Evolutionary conservation across 176 grass and related monocot species (phyloP), one percentile per base, ranked within the genome.

Genomic region (Panicum miliaceum): DNA sequence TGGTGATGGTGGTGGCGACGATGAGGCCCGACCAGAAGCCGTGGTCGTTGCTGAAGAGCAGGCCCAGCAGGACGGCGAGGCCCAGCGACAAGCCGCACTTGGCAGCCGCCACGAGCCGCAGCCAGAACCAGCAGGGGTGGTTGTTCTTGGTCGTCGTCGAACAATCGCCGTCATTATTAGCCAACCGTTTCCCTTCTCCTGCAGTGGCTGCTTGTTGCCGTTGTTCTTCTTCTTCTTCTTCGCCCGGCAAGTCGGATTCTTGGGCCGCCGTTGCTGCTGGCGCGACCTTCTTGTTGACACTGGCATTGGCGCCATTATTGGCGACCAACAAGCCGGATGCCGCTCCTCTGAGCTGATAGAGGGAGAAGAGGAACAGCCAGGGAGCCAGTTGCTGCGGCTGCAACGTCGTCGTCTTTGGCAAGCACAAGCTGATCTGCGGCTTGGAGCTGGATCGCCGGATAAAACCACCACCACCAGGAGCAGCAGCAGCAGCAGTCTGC

Each of bases 1-100:
- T 41, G 10, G 83, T 56, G 72, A 94, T 90, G 46, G 94, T 97
- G 52, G 88, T 97, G 70, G 94, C 94, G 4, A 97, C 94, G 12
- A 89, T 91, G 29, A 97, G 88, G 0, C 92, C 92, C 0, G 94
- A 86, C 94, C 94, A 97, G 90, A 90, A 97, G 14, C 90, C 90
- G 41, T 94, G 89, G 52, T 92, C 84, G 68, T 72, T 84, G 90
- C 84, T 94, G 76, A 92, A 92, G 19, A 97, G 69, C 19, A 94
- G 73, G 8, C 94, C 94, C 7, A 97, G 83, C 26, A 97, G 84
- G 10, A 94, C 92, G 1, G 92, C 90, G 0, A 97, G 88, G 76
- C 88, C 92, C 0, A 97, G 75, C 3, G 88, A 92, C 22, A 94
- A 62, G 32, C 81, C 85, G 62, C 90, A 91, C 85, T 94, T 92